phyloP scores from a whole-genome alignment of 1,139 yeast species.

The Pneumocystis canis region DNA sequence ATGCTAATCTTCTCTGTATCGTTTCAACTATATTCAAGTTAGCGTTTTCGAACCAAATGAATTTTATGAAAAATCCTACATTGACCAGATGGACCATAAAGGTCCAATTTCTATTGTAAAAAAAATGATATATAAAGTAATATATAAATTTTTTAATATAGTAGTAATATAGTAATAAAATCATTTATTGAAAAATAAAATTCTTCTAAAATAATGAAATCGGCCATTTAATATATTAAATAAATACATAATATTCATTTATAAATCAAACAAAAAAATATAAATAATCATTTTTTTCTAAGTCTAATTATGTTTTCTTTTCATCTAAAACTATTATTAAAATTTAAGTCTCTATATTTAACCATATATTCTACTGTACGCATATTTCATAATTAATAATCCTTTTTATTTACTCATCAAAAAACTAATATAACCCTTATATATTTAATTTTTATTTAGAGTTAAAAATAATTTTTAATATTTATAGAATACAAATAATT shows the following conservation, averaged over 20 bases:
- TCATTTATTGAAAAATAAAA: neutral
- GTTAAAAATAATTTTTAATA: neutral
- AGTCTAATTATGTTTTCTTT: too few relatives aligned
- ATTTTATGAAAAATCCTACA: neutral
- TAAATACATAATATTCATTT: too few relatives aligned
- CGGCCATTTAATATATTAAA: too few relatives aligned
- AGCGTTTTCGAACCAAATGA: neutral
- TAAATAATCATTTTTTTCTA: too few relatives aligned
- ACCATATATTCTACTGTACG: neutral
- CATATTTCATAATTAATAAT: too few relatives aligned
- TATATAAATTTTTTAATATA: neutral
- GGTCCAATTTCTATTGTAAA: neutral
- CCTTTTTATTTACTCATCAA: too few relatives aligned
- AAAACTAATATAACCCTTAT: too few relatives aligned
- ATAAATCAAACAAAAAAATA: too few relatives aligned
- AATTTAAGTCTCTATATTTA: neutral
- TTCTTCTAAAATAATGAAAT: neutral
- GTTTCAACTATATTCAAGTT: constrained; percentile 33
- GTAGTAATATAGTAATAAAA: neutral
- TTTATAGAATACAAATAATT: constrained; percentile 13
- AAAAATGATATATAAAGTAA: neutral
- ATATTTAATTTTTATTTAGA: too few relatives aligned
- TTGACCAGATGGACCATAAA: neutral
- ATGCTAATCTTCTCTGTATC: constrained; percentile 98
- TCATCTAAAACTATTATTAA: too few relatives aligned